phyloP scores from a whole-genome alignment of 257 asterid species.

The Gynochthodes officinalis region DNA sequence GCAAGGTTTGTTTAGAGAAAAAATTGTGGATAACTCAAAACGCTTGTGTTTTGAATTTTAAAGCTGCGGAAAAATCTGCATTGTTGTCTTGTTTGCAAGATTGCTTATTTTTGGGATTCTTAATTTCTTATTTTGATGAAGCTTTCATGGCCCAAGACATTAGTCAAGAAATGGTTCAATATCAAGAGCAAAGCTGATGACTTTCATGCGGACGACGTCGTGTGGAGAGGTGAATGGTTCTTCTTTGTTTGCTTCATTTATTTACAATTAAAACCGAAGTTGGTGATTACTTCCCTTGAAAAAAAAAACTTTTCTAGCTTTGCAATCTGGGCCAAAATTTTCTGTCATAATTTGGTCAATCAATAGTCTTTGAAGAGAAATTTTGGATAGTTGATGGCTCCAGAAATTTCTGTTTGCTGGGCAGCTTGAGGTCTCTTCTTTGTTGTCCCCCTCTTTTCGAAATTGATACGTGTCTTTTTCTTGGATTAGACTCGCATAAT shows the following conservation, averaged over 20 bases:
- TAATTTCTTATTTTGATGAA: slow-evolving; percentile 35
- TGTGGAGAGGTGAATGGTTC: slow-evolving; percentile 43
- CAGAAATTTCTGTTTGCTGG: slow-evolving; percentile 20
- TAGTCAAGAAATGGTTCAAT: slow-evolving; percentile 97
- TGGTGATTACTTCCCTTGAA: background rate
- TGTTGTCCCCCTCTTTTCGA: slow-evolving; percentile 25
- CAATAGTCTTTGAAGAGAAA: slow-evolving; percentile 22
- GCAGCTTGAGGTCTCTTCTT: slow-evolving; percentile 37
- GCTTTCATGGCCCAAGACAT: slow-evolving; percentile 87
- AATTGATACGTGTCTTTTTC: slow-evolving; percentile 22
- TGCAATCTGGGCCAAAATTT: slow-evolving; percentile 13
- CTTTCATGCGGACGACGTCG: slow-evolving; percentile 86
- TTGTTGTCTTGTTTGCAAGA: slow-evolving; percentile 25
- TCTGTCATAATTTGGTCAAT: slow-evolving; percentile 16
- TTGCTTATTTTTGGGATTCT: slow-evolving; percentile 29
- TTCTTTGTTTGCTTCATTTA: background rate
- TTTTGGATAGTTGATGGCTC: slow-evolving; percentile 21
- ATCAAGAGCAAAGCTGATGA: slow-evolving; percentile 78
- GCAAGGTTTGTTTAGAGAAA: slow-evolving; percentile 61
- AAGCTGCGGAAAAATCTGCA: slow-evolving; percentile 22
- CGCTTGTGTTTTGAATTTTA: background rate
- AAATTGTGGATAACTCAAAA: slow-evolving; percentile 2
- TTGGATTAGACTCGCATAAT: slow-evolving; percentile 15
- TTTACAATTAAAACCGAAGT: slow-evolving; percentile 2
- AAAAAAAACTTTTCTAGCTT: background rate